Conservation (phyloP, 768 basidiomycete genomes). For the Pisolithus microcarpus region DNA sequence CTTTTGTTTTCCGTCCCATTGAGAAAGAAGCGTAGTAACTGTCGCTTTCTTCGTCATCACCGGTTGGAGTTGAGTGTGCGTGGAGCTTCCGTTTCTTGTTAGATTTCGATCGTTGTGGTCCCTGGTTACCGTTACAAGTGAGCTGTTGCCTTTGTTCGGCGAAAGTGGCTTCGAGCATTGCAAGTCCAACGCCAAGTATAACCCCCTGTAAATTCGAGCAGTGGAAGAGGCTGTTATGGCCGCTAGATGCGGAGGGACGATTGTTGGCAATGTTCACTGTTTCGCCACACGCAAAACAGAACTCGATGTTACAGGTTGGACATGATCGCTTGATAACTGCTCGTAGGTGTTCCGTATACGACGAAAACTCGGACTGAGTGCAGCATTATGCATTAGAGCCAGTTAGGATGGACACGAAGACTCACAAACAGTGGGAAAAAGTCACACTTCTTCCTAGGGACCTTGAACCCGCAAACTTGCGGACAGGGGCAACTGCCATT, state of each 20-base stretch:
- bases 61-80: conserved; percentile 19
- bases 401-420: conserved; percentile 3
- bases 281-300: conserved; percentile 77
- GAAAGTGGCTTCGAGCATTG: conserved; percentile 75
- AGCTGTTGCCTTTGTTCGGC: conserved; percentile 42
- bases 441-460: conserved; percentile 60
- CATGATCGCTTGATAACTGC: conserved; percentile 56
- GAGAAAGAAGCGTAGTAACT: conserved; percentile 35
- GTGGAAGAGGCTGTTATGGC: conserved; percentile 68
- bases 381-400: conserved; percentile 6
- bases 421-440: conserved; percentile 82
- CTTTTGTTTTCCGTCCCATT: conserved; percentile 59
- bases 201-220: conserved; percentile 87
- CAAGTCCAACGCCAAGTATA: conserved; percentile 84
- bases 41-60: conserved; percentile 52
- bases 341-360: conserved; percentile 60
- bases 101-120: conserved; percentile 22
- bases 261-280: conserved; percentile 40
- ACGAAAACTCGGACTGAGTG: conserved; percentile 60
- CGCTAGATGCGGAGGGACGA: conserved; percentile 35
- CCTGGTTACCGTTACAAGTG: conserved; percentile 21
- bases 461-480: conserved; percentile 58
- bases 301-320: conserved; percentile 48
- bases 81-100: conserved; percentile 38
- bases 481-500: conserved; percentile 64